These are phyloP conservation scores for Thuja plicata DNA, from an alignment of 83 land plant species.

Conservation along the genomic window DNA sequence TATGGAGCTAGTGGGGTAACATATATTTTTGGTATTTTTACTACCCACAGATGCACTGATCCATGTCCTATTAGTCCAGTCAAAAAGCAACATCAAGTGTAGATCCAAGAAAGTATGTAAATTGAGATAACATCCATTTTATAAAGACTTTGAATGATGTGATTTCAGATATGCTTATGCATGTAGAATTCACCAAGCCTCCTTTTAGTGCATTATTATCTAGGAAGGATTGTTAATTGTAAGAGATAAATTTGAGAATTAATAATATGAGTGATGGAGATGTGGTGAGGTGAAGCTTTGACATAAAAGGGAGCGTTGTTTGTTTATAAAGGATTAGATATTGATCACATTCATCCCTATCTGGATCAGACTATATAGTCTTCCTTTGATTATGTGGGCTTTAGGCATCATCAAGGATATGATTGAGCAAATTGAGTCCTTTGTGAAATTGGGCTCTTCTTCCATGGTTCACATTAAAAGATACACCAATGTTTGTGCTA, in stretches of 20 bases:
- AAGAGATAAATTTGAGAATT: not conserved
- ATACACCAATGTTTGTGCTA: too few relatives aligned
- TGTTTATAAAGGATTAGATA: too few relatives aligned
- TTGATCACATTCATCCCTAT: too few relatives aligned
- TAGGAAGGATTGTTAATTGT: not conserved
- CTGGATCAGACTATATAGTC: too few relatives aligned
- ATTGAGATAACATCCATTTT: too few relatives aligned
- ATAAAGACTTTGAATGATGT: conserved; percentile 39
- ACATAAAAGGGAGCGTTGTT: too few relatives aligned
- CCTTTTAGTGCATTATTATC: conserved; percentile 18
- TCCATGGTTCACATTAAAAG: too few relatives aligned
- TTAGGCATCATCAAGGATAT: too few relatives aligned
- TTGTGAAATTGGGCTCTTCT: too few relatives aligned
- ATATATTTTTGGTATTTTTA: conserved; percentile 26
- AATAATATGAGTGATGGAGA: not conserved
- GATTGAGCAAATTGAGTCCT: too few relatives aligned
- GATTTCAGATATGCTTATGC: conserved; percentile 26
- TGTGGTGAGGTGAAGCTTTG: too few relatives aligned
- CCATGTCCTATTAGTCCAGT: not conserved
- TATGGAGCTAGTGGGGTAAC: conserved; percentile 39
- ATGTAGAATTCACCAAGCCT: conserved; percentile 26
- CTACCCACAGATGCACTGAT: conserved; percentile 28
- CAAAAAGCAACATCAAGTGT: conserved; percentile 18
- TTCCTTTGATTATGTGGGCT: too few relatives aligned
- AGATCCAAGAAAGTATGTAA: conserved; percentile 30